Evolutionary conservation across 805 yeast species (phyloP), one percentile per base, ranked within the genome.

Genomic region (Phaffomyces thermotolerans): DNA sequence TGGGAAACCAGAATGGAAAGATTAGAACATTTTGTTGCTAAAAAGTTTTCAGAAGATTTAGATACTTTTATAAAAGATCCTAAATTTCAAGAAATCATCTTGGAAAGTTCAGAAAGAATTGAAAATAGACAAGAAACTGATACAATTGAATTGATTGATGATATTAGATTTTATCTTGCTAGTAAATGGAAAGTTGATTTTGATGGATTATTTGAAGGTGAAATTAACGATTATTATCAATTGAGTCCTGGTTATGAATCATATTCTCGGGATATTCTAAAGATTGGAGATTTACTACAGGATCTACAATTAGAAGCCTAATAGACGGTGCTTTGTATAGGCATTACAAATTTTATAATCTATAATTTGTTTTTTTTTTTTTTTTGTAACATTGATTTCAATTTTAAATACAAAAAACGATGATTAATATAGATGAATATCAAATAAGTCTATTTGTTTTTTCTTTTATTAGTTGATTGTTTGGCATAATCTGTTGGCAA

Each of bases 71-170:
- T 66, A 6, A 34, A 50, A 1, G 64, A 64, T n/a, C 59, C 63
- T 1, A 71, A 69, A 36, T 67, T 77, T 41, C 54, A 60, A 39
- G 64, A 57, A 0, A 56, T 72, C 15, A 58, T 71, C 6, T 9
- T 51, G n/a, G 74, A 71, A 49, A 69, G 77, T 56, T 82, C 91
- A 0, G 49, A 54, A 14, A 64, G 86, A 52, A 83, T 85, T 40
- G 54, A 71, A 18, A 62, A 58, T 14, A 71, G 93, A 56, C 79
- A 85, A 51, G 86, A 79, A 47, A 81, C 84, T 0, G 95, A 85
- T 63, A 81, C 91, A 1, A 81, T 85, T 55, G 95, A 85, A 53
- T 65, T 85, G 51, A 68, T 85, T 24, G 95, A 84, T 60, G 95
- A 84, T 63, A 79, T 85, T 10, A 67, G 89, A 49, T 85, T 72